phyloP scores from a whole-genome alignment of 1,139 yeast species.

The Hansenula lynferdii region DNA sequence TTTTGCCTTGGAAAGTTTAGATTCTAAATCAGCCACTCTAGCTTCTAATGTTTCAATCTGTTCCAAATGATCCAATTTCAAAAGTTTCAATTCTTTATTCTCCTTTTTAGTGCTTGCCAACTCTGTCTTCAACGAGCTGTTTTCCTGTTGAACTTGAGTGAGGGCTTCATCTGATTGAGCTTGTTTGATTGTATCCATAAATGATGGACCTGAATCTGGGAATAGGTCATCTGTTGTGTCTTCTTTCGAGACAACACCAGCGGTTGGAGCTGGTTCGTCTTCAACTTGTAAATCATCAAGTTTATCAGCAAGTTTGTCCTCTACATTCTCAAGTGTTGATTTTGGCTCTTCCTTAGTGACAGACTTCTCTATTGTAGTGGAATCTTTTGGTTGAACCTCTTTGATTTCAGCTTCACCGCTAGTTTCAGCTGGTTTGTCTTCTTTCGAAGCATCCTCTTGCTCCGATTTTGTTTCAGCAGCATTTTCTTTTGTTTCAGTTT shows the following conservation, averaged over 20 bases:
- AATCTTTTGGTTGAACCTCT: no score
- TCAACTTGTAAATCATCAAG: slow-evolving; percentile 1
- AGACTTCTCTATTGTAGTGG: no score
- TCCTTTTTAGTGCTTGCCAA: slow-evolving; percentile 24
- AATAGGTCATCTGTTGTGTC: slow-evolving; percentile 10
- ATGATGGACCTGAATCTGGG: slow-evolving; percentile 18
- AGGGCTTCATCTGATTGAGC: slow-evolving; percentile 25
- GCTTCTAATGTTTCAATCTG: slow-evolving; percentile 32
- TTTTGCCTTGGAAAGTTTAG: slow-evolving; percentile 16
- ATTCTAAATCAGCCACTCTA: slow-evolving; percentile 17
- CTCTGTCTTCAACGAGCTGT: slow-evolving; percentile 22
- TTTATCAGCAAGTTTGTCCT: slow-evolving; percentile 2
- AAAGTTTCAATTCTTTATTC: slow-evolving; percentile 31
- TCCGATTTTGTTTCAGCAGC: no score
- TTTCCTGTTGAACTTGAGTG: slow-evolving; percentile 22
- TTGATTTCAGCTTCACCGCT: not conserved
- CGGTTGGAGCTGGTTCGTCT: slow-evolving; percentile 2
- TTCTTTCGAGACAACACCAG: not conserved
- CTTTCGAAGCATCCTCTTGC: not conserved
- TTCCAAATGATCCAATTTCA: slow-evolving; percentile 43
- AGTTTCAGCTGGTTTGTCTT: no score
- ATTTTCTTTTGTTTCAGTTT: slow-evolving; percentile 3
- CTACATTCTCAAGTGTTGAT: no score
- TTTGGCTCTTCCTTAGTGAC: no score
- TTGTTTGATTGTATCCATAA: slow-evolving; percentile 26